phyloP scores from a whole-genome alignment of 768 basidiomycete genomes.

The Amanita phalloides region DNA sequence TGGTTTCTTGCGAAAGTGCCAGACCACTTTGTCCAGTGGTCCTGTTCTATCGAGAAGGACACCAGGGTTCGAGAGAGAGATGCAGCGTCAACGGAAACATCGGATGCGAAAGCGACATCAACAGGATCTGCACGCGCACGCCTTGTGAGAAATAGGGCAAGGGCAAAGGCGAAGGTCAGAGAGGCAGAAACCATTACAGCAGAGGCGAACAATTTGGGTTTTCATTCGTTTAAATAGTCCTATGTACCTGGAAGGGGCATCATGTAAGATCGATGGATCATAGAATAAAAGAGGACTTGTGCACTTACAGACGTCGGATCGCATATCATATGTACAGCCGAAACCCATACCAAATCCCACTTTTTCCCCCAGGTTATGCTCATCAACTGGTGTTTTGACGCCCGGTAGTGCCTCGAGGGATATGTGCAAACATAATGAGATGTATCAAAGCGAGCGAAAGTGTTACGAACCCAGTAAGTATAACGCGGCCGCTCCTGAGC shows the following conservation, averaged over 20 bases:
- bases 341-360: no score
- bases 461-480: no score
- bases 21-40: constrained; percentile 60
- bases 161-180: neutral
- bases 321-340: no score
- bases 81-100: constrained; percentile 23
- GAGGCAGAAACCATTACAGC: neutral
- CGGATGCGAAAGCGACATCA: constrained; percentile 29
- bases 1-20: constrained; percentile 41
- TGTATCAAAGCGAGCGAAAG: no score
- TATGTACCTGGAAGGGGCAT: neutral
- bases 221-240: neutral
- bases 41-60: constrained; percentile 62
- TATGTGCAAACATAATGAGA: no score
- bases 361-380: no score
- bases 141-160: neutral
- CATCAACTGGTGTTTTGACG: no score
- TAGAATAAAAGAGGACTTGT: neutral
- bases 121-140: constrained; percentile 6
- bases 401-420: no score
- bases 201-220: neutral
- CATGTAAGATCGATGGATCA: neutral
- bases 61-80: constrained; percentile 35
- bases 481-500: no score
- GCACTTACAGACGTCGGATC: neutral